Conservation (phyloP, 2,329 filamentous ascomycete species). For the Chaetomium sp. region DNA sequence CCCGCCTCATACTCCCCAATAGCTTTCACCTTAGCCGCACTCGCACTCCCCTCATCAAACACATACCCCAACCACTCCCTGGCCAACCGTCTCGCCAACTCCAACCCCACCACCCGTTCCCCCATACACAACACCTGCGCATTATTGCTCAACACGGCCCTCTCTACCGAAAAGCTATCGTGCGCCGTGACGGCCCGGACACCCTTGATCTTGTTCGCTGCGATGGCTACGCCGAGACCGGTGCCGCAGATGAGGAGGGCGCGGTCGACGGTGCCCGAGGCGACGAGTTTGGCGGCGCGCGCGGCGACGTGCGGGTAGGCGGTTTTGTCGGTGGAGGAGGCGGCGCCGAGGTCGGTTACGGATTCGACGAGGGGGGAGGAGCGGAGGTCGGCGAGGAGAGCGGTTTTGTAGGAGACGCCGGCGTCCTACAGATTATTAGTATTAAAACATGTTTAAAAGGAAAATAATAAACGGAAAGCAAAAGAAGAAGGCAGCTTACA, state of each 20-base stretch:
- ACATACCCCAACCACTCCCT: constrained; percentile 80
- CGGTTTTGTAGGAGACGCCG: constrained; percentile 71
- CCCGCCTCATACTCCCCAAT: constrained; percentile 30
- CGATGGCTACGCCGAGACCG: constrained; percentile 78
- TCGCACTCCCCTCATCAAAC: constrained; percentile 60
- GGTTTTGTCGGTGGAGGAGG: constrained; percentile 56
- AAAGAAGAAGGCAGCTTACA: constrained; percentile 32
- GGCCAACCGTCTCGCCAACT: constrained; percentile 69
- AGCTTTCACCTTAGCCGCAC: constrained; percentile 46
- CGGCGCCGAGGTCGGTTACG: constrained; percentile 65
- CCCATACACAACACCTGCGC: constrained; percentile 84
- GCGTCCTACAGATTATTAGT: too few relatives aligned
- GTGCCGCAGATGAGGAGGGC: constrained; percentile 81
- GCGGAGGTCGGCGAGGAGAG: constrained; percentile 67
- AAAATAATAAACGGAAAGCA: not conserved
- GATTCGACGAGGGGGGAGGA: constrained; percentile 58
- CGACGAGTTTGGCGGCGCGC: constrained; percentile 59
- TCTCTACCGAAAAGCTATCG: constrained; percentile 77
- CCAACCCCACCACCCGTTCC: constrained; percentile 73
- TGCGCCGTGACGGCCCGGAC: constrained; percentile 85
- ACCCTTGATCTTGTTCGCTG: constrained; percentile 82
- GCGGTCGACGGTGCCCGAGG: constrained; percentile 61
- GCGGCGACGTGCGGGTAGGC: constrained; percentile 77
- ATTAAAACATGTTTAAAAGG: too few relatives aligned
- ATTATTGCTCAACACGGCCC: constrained; percentile 75